Evolutionary conservation across 2,329 filamentous ascomycete genomes (phyloP), one percentile per base, ranked within the genome.

Genomic region (Aspergillus sp.): DNA sequence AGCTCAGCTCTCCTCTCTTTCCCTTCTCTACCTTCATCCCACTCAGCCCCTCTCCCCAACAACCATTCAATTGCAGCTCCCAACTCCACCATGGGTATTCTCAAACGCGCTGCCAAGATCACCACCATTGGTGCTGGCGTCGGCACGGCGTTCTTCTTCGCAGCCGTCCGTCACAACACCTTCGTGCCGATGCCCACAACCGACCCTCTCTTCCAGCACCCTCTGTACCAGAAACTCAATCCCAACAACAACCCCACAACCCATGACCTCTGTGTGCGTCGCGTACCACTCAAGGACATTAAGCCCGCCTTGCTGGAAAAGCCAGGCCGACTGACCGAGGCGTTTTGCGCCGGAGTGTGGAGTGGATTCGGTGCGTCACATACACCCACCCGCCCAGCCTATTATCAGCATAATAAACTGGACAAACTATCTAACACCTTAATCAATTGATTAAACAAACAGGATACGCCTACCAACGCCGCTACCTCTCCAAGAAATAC

Each of bases 321-420:
- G 65, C 85, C 84, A 70, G 81, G 82, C 32, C 81, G 86, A 65
- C 78, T 91, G 52, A 83, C 84, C 1, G 80, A 89, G 66, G 85
- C 85, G 65, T 90, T 90, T 70, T 89, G 87, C 70, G 85, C 85
- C 12, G 87, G 87, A 48, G 77, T 90, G 52, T 91, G 85, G 88
- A 83, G 84, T 63, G 87, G 86, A 58, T 81, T 82, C 72, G 88
- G 88, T 90, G 74, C 63, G 82, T 76, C 55, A 30, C 21, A 25
- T 19, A 23, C 45, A 39, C 25, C 30, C 25, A 48, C 23, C 2
- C 50, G 38, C 23, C 2, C 50, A 45, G 8, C 2, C 15, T 38
- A 36, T 5, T 36, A 36, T 5, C 2, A 13, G 2, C 5, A 12
- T 12, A 13, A 36, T 13, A 15, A 5, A 36, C 2, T 36, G 28